phyloP scores from a whole-genome alignment of 495 filamentous ascomycete genomes.

The Schizothecium vesticola region DNA sequence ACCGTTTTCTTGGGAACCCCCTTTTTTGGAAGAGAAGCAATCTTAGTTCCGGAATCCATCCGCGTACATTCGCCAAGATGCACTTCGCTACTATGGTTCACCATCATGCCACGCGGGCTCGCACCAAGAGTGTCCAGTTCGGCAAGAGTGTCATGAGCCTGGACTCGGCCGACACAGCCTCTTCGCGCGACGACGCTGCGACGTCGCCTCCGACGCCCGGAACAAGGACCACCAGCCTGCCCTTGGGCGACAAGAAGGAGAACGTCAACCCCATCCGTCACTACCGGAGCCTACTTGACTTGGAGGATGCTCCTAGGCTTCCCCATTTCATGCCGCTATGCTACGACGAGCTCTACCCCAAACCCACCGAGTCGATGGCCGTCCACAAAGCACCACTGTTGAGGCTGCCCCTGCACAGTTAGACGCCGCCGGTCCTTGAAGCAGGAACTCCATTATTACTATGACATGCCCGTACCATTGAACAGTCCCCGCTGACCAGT shows the following conservation, averaged over 20 bases:
- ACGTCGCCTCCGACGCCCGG: constrained; percentile 22
- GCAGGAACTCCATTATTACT: constrained; percentile 1
- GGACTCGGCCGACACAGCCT: constrained; percentile 16
- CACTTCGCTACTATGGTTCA: constrained; percentile 39
- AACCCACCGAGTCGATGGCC: constrained; percentile 16
- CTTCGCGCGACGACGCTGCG: constrained; percentile 18
- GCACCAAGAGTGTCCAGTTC: constrained; percentile 44
- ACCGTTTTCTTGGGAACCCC: constrained; percentile 37
- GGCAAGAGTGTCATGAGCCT: constrained; percentile 32
- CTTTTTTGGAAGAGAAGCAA: constrained; percentile 23
- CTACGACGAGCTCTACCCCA: constrained; percentile 43
- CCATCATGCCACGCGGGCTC: constrained; percentile 33
- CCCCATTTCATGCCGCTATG: constrained; percentile 40
- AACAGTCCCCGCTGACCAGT: constrained; percentile 22
- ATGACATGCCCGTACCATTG: neutral
- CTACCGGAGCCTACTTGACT: constrained; percentile 46
- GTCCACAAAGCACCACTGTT: constrained; percentile 1
- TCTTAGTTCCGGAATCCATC: constrained; percentile 35
- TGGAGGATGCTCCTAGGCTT: constrained; percentile 43
- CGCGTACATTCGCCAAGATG: constrained; percentile 32
- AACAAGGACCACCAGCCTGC: constrained; percentile 33
- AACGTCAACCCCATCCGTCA: constrained; percentile 31
- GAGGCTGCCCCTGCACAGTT: constrained; percentile 26
- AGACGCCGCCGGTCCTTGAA: constrained; percentile 24
- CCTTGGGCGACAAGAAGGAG: constrained; percentile 25